Evolutionary conservation across 352 stramenopile genomes (phyloP), one percentile per base, ranked within the genome.

Genomic region (Halophytophthora polymorphica): DNA sequence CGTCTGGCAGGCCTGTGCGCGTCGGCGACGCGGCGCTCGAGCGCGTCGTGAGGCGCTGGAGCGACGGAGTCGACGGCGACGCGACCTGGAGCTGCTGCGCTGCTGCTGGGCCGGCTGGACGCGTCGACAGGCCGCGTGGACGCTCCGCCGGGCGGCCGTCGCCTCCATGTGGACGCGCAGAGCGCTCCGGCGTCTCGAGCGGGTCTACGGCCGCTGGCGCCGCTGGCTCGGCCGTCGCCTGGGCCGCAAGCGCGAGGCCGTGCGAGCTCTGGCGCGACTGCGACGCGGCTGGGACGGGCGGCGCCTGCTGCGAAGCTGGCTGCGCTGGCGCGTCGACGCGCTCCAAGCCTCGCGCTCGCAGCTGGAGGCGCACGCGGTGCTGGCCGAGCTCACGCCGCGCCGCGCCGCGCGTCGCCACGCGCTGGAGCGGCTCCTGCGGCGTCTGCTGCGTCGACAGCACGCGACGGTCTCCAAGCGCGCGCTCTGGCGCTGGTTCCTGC

Each of bases 401-500:
- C 39, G 52, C 31, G 31, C 50, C 40, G 12, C 42, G 19, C 29
- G 28, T 13, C 18, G 10, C 12, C 17, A 58, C 14, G 39, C 22
- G 1, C 22, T 29, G 1, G 41, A 31, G 1, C 45, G 45, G n/a
- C 60, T 82, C 17, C 22, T 61, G 12, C 45, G 58, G 1, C 47
- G 50, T 25, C 19, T 86, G 22, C 46, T 44, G 6, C 70, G 56
- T 17, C 71, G 58, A 6, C 51, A 79, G 44, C 50, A 38, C 10
- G 25, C 17, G 1, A 19, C 53, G 0, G 39, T 69, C 15, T 43
- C 43, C 10, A 71, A 63, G 14, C 68, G 61, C 39, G 54, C 75
- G 15, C 31, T 84, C 11, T 86, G 75, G 72, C 38, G 39, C n/a
- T 86, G 75, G 75, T 71, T 84, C 37, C 50, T 58, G 3, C 47